Evolutionary conservation across 257 asterid species (phyloP).

Genomic region (Solanum paucissectum): DNA sequence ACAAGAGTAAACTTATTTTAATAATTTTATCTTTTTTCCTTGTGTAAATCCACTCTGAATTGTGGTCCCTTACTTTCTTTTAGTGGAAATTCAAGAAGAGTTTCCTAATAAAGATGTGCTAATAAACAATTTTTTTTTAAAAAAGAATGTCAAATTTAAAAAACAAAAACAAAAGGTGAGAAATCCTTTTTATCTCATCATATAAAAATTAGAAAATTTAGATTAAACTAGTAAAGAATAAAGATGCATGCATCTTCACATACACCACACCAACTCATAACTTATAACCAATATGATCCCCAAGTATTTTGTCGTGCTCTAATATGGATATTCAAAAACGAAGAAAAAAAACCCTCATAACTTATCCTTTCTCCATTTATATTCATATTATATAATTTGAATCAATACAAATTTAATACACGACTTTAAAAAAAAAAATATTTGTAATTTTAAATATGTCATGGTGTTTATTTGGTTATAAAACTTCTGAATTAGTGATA

Average conservation of each 20-base stretch:
- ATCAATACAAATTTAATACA: not conserved
- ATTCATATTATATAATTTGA: not conserved
- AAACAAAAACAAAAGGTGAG: not conserved
- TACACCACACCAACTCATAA: not conserved
- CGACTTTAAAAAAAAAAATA: no score
- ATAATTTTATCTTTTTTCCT: not conserved
- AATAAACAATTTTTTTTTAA: not conserved
- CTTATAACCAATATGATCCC: no score
- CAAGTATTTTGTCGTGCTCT: accelerated
- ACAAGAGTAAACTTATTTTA: not conserved
- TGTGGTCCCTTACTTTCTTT: not conserved
- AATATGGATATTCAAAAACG: no score
- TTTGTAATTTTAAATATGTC: no score
- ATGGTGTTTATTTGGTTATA: not conserved
- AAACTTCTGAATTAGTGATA: no score
- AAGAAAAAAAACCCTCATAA: no score
- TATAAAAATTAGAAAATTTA: not conserved
- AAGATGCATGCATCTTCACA: not conserved
- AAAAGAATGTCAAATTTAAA: not conserved
- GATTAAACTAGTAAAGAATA: not conserved
- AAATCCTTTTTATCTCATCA: not conserved
- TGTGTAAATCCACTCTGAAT: not conserved
- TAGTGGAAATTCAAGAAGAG: not conserved
- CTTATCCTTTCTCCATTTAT: not conserved
- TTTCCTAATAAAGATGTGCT: not conserved